phyloP scores from a whole-genome alignment of 2,329 filamentous ascomycete genomes.

The Alternaria angustiovoidea region DNA sequence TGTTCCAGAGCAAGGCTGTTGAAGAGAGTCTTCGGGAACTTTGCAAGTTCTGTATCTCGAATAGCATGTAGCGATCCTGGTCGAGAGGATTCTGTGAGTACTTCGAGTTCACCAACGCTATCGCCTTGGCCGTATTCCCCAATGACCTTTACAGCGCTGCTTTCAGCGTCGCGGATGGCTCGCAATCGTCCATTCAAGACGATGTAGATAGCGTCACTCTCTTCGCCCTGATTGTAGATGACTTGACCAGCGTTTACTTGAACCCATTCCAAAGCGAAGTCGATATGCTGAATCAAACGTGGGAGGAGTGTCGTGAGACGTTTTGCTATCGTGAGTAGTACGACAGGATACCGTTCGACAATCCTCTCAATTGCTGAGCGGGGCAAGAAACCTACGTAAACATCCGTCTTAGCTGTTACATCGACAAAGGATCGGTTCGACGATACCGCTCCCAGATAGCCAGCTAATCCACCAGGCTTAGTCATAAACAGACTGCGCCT shows the following conservation, averaged over 20 bases:
- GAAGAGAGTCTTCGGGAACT: constrained; percentile 94
- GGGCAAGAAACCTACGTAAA: constrained; percentile 95
- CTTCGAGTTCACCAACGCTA: constrained; percentile 95
- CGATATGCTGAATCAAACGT: constrained; percentile 90
- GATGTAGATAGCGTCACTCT: constrained; percentile 98
- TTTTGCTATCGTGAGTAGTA: constrained; percentile 95
- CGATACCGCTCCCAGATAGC: constrained; percentile 92
- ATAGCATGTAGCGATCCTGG: constrained; percentile 94
- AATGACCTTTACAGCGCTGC: constrained; percentile 82
- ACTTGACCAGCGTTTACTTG: constrained; percentile 96
- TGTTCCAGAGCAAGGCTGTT: constrained; percentile 98
- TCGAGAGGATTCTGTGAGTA: constrained; percentile 92
- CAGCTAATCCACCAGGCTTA: constrained; percentile 92
- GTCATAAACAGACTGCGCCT: constrained; percentile 85
- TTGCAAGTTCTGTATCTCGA: constrained; percentile 93
- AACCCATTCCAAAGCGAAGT: constrained; percentile 98
- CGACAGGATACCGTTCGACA: constrained; percentile 89
- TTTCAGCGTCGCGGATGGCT: constrained; percentile 80
- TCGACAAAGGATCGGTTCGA: constrained; percentile 97
- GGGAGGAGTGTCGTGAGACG: constrained; percentile 88
- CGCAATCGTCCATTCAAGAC: constrained; percentile 92
- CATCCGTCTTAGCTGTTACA: constrained; percentile 96
- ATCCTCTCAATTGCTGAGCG: constrained; percentile 86
- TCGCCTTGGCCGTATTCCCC: constrained; percentile 97
- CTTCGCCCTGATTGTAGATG: constrained; percentile 90